Base-by-base conservation (phyloP, 768 basidiomycete species). In the Xerocomellus amylosporus region DNA sequence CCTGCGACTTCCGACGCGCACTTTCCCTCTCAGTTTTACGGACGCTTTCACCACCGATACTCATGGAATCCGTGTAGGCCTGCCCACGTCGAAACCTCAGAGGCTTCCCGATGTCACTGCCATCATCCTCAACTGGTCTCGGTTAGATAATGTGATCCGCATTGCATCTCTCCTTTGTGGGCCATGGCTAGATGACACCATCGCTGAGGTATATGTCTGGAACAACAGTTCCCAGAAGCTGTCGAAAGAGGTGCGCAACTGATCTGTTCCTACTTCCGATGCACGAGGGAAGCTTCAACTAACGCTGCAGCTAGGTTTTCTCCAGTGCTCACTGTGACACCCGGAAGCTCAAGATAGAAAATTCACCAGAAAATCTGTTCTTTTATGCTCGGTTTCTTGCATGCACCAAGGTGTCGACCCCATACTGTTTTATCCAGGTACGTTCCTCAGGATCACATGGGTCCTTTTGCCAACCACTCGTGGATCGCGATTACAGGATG, bases 111-210 rank as follows among this genome's bases (percentile, higher is more conserved):
- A 81, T 56, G 79, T 79, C 13, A 83, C 82, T 7, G 81, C 79
- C 8, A 71, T 87, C 38, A 62, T 88, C 37, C 72, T 87, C 40
- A 88, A 87, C 66, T 88, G 86, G 87, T 82, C 81, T 46, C 78
- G 84, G 17, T 75, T 86, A 22, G 70, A 76, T 0, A 89, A 88
- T 57, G 82, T 88, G 39, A 63, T 78, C 38, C 74, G 75, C 46
- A 83, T 88, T 48, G 74, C 75, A 17, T 76, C 78, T 22, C 62
- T 75, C 22, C 72, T 87, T 14, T 87, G 86, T 61, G 69, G 66
- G 4, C 59, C 75, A 9, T 72, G 70, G 58, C 66, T 85, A 31
- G 67, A 78, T 14, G 71, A 74, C 49, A 74, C 77, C 9, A 70
- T 86, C 24, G 69, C 75, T 14, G 71, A 75, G 48, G 74, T 87